Evolutionary conservation across 2,329 filamentous ascomycete species (phyloP).

Genomic region (Phoma sp.): DNA sequence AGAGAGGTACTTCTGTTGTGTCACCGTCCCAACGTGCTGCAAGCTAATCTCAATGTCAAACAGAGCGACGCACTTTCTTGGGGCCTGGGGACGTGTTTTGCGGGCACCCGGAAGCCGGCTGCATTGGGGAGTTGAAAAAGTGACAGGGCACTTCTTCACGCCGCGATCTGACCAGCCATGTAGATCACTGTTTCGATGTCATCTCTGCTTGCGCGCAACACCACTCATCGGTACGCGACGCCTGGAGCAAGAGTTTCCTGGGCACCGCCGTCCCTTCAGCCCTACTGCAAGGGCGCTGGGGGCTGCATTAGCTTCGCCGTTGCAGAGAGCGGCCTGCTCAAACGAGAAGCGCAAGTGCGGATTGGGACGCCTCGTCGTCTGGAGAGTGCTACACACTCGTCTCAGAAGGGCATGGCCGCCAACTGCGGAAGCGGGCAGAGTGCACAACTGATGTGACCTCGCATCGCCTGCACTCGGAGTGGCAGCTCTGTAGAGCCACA

Average conservation of each 20-base stretch:
- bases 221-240: slow-evolving; percentile 2
- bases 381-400: slow-evolving; percentile 35
- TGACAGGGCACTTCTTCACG: slow-evolving; percentile 34
- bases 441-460: slow-evolving; percentile 41
- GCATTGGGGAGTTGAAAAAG: slow-evolving; percentile 28
- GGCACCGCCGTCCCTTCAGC: slow-evolving; percentile 29
- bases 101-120: slow-evolving; percentile 15
- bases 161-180: slow-evolving; percentile 5
- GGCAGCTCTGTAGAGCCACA: slow-evolving; percentile 28
- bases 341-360: slow-evolving; percentile 33
- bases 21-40: slow-evolving; percentile 39
- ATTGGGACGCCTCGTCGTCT: slow-evolving; percentile 32
- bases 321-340: slow-evolving; percentile 25
- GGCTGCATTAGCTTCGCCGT: slow-evolving; percentile 30
- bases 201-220: slow-evolving; percentile 3
- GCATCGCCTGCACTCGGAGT: slow-evolving; percentile 29
- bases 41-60: slow-evolving; percentile 41
- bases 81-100: slow-evolving; percentile 18
- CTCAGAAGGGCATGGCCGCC: slow-evolving; percentile 38
- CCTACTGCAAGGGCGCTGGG: slow-evolving; percentile 44
- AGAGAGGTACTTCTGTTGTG: slow-evolving; percentile 38
- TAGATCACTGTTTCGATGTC: neutral
- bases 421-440: slow-evolving; percentile 33
- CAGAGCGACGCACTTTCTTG: slow-evolving; percentile 27
- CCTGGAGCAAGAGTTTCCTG: neutral